A percentile compares a stretch with the other conserved stretches of the same genome.
These are phyloP conservation scores for Solanum bulbocastanum DNA, from an alignment of 257 asterid genomes.

Conservation along the genomic window DNA sequence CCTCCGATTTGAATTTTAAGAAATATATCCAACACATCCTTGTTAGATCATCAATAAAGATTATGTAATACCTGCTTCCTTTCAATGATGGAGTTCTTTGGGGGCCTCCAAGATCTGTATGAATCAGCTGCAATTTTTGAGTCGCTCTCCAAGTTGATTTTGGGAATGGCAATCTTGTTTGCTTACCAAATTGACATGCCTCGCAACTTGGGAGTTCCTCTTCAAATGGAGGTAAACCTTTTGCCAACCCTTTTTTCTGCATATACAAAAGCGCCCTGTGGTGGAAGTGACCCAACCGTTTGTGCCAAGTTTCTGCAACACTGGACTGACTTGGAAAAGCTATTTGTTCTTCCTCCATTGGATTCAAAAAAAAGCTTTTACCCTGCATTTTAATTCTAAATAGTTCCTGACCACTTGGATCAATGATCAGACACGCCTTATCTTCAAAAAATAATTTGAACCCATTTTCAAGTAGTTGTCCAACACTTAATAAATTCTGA, in stretches of 20 bases:
- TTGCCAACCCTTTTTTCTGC: too few relatives aligned
- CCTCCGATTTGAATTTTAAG: too few relatives aligned
- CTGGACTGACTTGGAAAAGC: neutral
- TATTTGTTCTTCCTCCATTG: neutral
- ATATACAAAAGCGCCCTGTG: too few relatives aligned
- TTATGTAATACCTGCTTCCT: neutral
- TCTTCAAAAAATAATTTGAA: neutral
- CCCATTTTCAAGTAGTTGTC: neutral
- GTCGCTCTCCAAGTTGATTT: neutral
- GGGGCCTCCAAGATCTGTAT: neutral
- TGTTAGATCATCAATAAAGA: too few relatives aligned
- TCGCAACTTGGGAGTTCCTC: neutral
- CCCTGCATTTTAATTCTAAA: neutral
- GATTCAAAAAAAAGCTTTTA: neutral
- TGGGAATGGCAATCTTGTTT: neutral
- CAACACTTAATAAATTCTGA: neutral
- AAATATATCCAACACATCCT: too few relatives aligned
- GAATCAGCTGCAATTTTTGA: neutral
- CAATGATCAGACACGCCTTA: neutral
- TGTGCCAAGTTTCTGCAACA: neutral
- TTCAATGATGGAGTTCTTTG: neutral
- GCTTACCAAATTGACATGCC: neutral
- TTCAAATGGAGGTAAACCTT: neutral
- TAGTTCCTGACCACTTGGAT: neutral
- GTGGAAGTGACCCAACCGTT: neutral